Evolutionary conservation across 2,329 filamentous ascomycete genomes (phyloP).

Genomic region (Trichoderma breve): DNA sequence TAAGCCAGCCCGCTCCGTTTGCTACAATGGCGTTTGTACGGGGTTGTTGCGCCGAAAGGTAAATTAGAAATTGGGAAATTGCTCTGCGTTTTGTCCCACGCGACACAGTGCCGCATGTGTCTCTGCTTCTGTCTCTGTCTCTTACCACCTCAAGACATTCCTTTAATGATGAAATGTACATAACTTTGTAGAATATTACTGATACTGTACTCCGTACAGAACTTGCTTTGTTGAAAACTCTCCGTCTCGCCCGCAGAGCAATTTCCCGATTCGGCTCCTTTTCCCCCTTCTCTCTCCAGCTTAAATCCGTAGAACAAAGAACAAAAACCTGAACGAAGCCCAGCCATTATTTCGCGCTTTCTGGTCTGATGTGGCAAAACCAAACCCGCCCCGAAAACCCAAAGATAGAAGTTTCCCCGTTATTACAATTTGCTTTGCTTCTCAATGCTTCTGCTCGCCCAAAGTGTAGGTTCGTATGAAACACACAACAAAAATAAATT

Average conservation of each 20-base stretch:
- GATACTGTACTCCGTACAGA: neutral
- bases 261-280: neutral
- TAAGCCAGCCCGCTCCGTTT: neutral
- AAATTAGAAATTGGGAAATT: neutral
- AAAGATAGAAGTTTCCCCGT: neutral
- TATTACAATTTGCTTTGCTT: neutral
- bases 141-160: neutral
- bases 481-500: neutral
- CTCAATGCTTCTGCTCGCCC: neutral
- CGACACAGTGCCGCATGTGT: conserved; percentile 1
- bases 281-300: neutral
- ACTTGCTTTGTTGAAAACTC: neutral
- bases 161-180: neutral
- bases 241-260: neutral
- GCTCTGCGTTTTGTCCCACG: neutral
- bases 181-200: neutral
- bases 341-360: neutral
- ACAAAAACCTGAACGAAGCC: neutral
- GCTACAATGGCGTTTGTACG: neutral
- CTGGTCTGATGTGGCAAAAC: neutral
- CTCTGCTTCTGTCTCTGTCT: neutral
- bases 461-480: neutral
- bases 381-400: neutral
- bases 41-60: neutral
- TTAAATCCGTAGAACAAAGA: neutral